phyloP scores from a whole-genome alignment of 2,329 filamentous ascomycete genomes.

The Cercospora brassicicola region DNA sequence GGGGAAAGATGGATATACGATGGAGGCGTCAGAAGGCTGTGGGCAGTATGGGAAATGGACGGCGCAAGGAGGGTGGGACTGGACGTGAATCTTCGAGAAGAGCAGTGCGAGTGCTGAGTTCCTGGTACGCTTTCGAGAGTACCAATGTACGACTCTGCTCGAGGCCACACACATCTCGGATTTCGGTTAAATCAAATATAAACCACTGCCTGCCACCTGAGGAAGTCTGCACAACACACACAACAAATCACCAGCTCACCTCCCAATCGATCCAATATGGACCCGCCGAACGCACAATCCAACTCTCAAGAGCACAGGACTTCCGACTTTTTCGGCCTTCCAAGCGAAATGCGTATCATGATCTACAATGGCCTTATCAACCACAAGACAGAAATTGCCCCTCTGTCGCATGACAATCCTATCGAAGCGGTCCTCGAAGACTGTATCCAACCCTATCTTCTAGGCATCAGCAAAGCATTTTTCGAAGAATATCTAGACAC shows the following conservation, averaged over 20 bases:
- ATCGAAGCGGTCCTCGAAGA: not conserved
- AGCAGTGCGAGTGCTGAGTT: not conserved
- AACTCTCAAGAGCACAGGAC: not conserved
- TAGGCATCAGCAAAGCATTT: not conserved
- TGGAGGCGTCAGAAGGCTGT: not conserved
- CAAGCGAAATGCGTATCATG: not conserved
- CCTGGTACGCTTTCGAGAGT: not conserved
- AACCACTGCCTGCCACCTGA: not conserved
- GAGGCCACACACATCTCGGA: not conserved
- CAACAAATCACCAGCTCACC: not conserved
- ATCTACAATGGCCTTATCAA: not conserved
- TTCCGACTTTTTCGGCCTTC: not conserved
- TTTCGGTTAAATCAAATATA: not conserved
- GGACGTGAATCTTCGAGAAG: not conserved
- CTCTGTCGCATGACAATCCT: not conserved
- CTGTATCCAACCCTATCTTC: not conserved
- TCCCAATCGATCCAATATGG: not conserved
- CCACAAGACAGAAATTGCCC: not conserved
- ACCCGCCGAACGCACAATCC: not conserved
- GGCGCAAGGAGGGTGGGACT: not conserved
- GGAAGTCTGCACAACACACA: not conserved
- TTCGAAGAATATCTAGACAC: not conserved
- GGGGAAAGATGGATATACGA: not conserved
- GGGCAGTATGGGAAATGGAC: not conserved
- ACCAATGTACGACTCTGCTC: not conserved